Evolutionary conservation across 805 yeast species (phyloP).

Genomic region (Starmera dryadoides): DNA sequence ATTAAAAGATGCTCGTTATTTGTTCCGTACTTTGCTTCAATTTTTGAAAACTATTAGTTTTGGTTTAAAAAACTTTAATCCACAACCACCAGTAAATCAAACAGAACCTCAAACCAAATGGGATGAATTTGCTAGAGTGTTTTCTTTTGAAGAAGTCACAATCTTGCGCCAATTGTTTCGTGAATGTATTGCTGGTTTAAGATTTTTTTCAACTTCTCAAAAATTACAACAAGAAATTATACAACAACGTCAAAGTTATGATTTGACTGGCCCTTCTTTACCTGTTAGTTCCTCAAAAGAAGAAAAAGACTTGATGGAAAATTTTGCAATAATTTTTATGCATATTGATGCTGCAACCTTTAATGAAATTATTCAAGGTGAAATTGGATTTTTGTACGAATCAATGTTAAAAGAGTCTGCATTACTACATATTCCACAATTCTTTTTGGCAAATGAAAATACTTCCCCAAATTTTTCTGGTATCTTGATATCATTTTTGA

Average conservation of each 20-base stretch:
- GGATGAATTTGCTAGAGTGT: conserved; percentile 83
- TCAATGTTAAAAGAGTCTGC: conserved; percentile 81
- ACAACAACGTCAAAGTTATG: conserved; percentile 33
- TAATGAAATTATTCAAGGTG: conserved; percentile 81
- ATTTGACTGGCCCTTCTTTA: conserved; percentile 70
- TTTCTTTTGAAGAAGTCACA: conserved; percentile 74
- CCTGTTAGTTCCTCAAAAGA: conserved; percentile 88
- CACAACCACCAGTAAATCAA: conserved; percentile 56
- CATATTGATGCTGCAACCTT: conserved; percentile 94
- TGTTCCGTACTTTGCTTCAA: conserved; percentile 83
- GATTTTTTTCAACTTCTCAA: conserved; percentile 54
- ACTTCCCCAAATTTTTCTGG: conserved; percentile 91
- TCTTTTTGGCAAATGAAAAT: conserved; percentile 88
- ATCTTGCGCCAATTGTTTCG: conserved; percentile 72
- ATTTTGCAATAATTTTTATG: conserved; percentile 86
- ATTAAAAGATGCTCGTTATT: conserved; percentile 78
- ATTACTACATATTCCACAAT: conserved; percentile 84
- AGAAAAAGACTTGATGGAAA: conserved; percentile 93
- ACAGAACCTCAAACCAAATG: conserved; percentile 50
- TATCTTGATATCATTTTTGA: conserved; percentile 67
- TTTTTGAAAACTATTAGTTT: conserved; percentile 85
- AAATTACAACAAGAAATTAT: conserved; percentile 13
- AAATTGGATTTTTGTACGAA: conserved; percentile 69
- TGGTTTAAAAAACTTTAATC: conserved; percentile 85
- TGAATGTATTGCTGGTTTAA: conserved; percentile 76